Percentiles rank a stretch among this genome's conserved stretches.
These are phyloP conservation scores for Chaetomium fimeti DNA, from an alignment of 495 filamentous ascomycete genomes.

Conservation along the genomic window DNA sequence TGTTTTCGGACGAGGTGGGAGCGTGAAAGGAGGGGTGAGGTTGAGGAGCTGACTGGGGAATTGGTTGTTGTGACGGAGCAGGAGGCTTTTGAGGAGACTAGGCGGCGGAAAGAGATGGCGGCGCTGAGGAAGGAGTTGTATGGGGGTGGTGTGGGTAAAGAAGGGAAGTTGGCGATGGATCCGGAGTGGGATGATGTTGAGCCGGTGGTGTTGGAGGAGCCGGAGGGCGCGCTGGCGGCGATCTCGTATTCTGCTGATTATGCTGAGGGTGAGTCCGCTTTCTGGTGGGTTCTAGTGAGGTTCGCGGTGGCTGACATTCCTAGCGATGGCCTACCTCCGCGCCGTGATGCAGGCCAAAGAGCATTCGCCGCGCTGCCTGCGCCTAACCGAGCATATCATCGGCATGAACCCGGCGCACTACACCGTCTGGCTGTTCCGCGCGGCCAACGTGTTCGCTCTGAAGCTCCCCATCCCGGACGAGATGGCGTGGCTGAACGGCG, in stretches of 20 bases:
- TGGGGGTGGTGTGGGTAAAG: slow-evolving; percentile 36
- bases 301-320: slow-evolving; percentile 1
- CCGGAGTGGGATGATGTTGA: slow-evolving; percentile 79
- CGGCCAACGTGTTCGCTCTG: slow-evolving; percentile 68
- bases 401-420: slow-evolving; percentile 93
- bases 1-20: slow-evolving; percentile 35
- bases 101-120: slow-evolving; percentile 47
- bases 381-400: slow-evolving; percentile 87
- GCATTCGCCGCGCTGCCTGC: slow-evolving; percentile 70
- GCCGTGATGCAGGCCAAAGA: slow-evolving; percentile 91
- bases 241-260: slow-evolving; percentile 89
- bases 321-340: slow-evolving; percentile 75
- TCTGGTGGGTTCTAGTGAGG: not conserved
- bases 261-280: slow-evolving; percentile 64
- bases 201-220: slow-evolving; percentile 83
- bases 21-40: slow-evolving; percentile 23
- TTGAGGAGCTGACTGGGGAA: slow-evolving; percentile 23
- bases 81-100: slow-evolving; percentile 48
- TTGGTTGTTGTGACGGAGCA: slow-evolving; percentile 35
- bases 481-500: slow-evolving; percentile 76
- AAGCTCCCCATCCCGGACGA: slow-evolving; percentile 67
- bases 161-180: slow-evolving; percentile 59
- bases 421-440: slow-evolving; percentile 96
- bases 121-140: slow-evolving; percentile 42
- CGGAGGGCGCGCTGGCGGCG: slow-evolving; percentile 71